Evolutionary conservation across 768 basidiomycete genomes (phyloP), one percentile per base, ranked within the genome.

Genomic region (Phanerodontia chrysosporium): DNA sequence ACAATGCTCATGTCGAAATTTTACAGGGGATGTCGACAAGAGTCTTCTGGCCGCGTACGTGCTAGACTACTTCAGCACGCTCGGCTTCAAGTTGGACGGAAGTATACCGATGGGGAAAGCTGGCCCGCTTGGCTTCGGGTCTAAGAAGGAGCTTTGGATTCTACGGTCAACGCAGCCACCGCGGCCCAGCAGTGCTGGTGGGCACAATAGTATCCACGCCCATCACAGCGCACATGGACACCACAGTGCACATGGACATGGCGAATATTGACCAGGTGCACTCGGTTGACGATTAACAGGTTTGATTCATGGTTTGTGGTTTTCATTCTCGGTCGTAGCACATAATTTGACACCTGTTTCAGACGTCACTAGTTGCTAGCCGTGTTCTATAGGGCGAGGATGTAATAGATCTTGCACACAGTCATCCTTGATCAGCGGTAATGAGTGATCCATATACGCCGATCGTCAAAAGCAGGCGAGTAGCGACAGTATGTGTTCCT

Each of bases 1-100:
- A 1, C 44, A 24, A 14, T 32, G 12, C n/a, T 29, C 46, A 35
- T 22, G 29, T 54, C 39, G 4, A 42, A 42, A 42, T 42, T 42
- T 42, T 18, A 42, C 39, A 42, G 39, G 39, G 39, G 58, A 60
- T 9, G 53, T 60, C 9, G 58, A 60, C 53, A 45, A 53, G 3
- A 49, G 28, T 24, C 29, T 55, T 32, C 45, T 27, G 52, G 73
- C 83, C 35, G 83, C 85, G 65, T 82, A 86, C 64, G 76, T 87
- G 22, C 73, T 90, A 24, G 83, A 83, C 63, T 80, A 82, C 60
- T 76, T 90, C 62, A 76, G 73, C 62, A 71, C 73, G 22, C 71
- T 83, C 56, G 81, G 84, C 12, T 91, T 81, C 69, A 77, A 79
- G 49, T 79, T 92, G 14, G 83, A 86, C 62, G 85, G 87, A 1